A percentile compares a stretch with the other conserved stretches of the same genome.
These are phyloP conservation scores for Babesia ovata DNA, from an alignment of 169 alveolate genomes.

Conservation along the genomic window DNA sequence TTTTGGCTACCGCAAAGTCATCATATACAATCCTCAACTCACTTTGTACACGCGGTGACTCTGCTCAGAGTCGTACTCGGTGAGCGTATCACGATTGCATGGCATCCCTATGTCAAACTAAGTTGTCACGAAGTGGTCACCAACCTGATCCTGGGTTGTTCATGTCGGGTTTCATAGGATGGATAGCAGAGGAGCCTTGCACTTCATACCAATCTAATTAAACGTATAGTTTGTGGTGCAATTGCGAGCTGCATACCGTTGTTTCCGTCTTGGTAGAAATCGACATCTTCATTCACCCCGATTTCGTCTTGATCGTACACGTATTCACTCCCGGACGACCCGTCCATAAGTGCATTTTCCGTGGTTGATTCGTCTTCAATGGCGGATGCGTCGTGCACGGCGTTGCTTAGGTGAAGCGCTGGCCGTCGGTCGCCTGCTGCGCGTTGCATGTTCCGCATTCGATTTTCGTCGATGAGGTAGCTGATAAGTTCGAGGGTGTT, in stretches of 20 bases:
- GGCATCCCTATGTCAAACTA: background rate
- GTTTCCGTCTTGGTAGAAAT: no score
- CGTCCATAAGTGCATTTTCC: no score
- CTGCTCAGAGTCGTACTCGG: slow-evolving; percentile 5
- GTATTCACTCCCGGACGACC: no score
- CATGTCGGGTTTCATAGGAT: background rate
- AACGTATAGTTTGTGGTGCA: background rate
- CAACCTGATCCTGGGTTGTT: slow-evolving; percentile 6
- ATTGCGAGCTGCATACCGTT: no score
- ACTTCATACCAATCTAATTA: background rate
- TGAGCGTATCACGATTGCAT: slow-evolving; percentile 5
- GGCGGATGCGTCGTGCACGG: no score
- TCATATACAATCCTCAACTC: background rate
- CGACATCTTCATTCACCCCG: no score
- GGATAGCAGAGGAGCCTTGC: background rate
- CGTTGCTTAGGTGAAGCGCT: background rate
- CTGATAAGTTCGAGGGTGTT: slow-evolving; percentile 17
- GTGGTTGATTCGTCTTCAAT: no score
- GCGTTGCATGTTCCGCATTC: slow-evolving; percentile 4
- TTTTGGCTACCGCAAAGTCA: background rate
- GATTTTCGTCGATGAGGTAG: slow-evolving; percentile 14
- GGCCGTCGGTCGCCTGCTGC: background rate
- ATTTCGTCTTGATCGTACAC: no score
- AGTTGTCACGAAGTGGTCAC: background rate
- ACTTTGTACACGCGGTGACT: background rate